Evolutionary conservation across 805 yeast species (phyloP), one percentile per base, ranked within the genome.

Genomic region (Kuraishia ogatae): DNA sequence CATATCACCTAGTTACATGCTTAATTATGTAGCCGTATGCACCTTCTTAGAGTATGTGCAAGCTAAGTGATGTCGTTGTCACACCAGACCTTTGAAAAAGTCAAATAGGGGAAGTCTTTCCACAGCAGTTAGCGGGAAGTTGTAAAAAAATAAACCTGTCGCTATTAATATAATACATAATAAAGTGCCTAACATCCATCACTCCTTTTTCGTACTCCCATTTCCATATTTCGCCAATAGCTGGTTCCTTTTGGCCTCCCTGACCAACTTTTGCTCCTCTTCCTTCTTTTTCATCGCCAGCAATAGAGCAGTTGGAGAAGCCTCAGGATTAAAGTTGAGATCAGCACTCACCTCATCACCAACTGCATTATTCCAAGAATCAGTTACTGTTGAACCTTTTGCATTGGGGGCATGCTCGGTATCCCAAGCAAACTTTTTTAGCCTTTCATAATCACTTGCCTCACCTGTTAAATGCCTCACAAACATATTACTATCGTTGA

Each of bases 391-490:
- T 20, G 59, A 57, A 17, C 53, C 23, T 21, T 54, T 59, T n/a
- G 60, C 62, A 17, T 57, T 57, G 21, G 50, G 21, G 13, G 50
- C 50, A 2, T 46, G 43, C 50, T 50, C 28, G 57, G 55, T 21
- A 21, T 72, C 76, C 74, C 83, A 78, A 0, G 84, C 84, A 59
- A 79, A 76, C 59, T 67, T 65, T 60, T 77, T 80, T 64, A 79
- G 61, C 53, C 71, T 69, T 54, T 76, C 78, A 60, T 81, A 74
- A 55, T 80, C 80, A 20, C 70, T 66, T 10, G 86, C 87, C 58
- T 84, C 87, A 5, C 84, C 86, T 2, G 77, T 75, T 50, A 75
- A 63, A 59, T 78, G 77, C 39, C 83, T 73, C 21, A 79, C 85
- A 68, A 79, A 85, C 65, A 78, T 70, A n/a, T 70, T 70, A n/a